phyloP scores from a whole-genome alignment of 805 yeast species.

The Zygosaccharomyces siamensis region DNA sequence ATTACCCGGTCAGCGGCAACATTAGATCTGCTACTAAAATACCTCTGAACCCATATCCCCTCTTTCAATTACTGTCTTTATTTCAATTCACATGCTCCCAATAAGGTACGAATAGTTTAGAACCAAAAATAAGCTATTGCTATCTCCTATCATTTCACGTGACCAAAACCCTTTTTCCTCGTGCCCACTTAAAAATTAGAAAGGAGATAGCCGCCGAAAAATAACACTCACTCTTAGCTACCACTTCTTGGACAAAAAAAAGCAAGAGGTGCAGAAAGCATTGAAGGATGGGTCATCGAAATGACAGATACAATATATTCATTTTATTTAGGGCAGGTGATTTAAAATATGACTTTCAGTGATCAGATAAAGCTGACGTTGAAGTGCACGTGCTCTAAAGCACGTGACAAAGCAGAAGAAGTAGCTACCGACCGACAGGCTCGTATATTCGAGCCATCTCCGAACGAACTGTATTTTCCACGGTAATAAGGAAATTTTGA shows the following conservation, averaged over 20 bases:
- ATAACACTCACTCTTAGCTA: neutral
- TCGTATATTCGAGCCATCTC: neutral
- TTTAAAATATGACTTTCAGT: neutral
- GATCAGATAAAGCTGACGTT: neutral
- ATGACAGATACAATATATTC: neutral
- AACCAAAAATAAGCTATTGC: neutral
- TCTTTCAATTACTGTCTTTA: neutral
- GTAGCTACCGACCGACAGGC: neutral
- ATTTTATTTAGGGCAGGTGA: neutral
- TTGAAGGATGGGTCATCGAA: neutral
- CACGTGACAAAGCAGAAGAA: neutral
- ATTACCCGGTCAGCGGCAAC: neutral
- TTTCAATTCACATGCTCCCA: neutral
- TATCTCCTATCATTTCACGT: neutral
- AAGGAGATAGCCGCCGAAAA: slow-evolving; percentile 1
- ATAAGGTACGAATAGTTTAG: neutral
- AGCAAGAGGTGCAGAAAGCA: neutral
- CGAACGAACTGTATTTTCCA: neutral
- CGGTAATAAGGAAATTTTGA: neutral
- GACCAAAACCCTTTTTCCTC: neutral
- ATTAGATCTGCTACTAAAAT: neutral
- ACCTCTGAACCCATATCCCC: neutral
- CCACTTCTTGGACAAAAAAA: neutral
- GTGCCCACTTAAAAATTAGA: too few species aligned
- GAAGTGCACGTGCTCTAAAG: neutral